A percentile compares a stretch with the other conserved stretches of the same genome.
These are phyloP conservation scores for Fusarium acutatum DNA, from an alignment of 2,329 filamentous ascomycete species.

Conservation along the genomic window DNA sequence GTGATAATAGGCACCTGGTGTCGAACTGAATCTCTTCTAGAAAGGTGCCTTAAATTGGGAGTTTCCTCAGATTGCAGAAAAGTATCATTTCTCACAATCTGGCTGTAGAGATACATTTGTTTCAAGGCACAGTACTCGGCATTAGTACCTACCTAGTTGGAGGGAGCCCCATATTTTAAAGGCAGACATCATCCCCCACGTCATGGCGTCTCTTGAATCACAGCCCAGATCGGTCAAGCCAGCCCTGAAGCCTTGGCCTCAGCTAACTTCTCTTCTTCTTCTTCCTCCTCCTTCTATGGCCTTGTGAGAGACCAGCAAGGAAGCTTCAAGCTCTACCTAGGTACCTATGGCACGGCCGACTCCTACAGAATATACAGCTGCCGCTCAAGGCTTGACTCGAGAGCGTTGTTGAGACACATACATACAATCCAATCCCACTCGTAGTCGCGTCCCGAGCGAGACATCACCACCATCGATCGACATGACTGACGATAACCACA, in stretches of 20 bases:
- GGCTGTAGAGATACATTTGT: background rate
- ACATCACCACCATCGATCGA: background rate
- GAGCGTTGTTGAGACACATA: conserved; percentile 6
- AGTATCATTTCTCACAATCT: background rate
- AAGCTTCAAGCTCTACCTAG: conserved; percentile 11
- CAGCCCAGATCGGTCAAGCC: conserved; percentile 20
- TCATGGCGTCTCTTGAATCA: conserved; percentile 27
- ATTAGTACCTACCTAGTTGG: background rate
- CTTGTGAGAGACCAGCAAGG: conserved; percentile 5
- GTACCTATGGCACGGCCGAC: conserved; percentile 29
- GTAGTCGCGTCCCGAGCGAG: conserved; percentile 7
- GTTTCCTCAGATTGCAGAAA: background rate
- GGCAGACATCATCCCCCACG: conserved; percentile 25
- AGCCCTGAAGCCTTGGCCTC: conserved; percentile 13
- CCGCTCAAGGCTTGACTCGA: conserved; percentile 22
- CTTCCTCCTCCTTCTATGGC: background rate
- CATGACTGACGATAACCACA: conserved; percentile 55
- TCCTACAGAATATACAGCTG: conserved; percentile 19
- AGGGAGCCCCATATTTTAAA: conserved; percentile 24
- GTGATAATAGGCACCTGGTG: conserved; percentile 8
- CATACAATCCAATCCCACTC: background rate
- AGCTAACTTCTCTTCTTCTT: background rate
- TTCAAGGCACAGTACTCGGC: background rate
- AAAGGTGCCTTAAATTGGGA: background rate
- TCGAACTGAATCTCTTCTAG: conserved; percentile 6